Evolutionary conservation across 495 filamentous ascomycete genomes (phyloP).

Genomic region (Platismatia glauca): DNA sequence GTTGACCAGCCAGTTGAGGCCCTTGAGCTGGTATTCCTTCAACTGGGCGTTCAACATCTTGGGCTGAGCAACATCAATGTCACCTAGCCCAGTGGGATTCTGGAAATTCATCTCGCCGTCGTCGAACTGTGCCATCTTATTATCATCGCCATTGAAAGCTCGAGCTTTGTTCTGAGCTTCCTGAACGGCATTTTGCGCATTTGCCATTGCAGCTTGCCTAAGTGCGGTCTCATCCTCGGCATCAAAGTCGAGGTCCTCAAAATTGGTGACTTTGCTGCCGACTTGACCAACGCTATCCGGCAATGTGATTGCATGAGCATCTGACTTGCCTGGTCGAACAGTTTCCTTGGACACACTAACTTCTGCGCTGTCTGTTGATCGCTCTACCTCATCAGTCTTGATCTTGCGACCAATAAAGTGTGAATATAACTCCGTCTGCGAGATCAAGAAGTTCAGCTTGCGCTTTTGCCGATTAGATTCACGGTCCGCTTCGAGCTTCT

Average conservation of each 20-base stretch:
- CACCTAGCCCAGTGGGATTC: conserved; percentile 89
- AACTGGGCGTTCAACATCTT: conserved; percentile 87
- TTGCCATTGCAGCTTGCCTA: conserved; percentile 77
- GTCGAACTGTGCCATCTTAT: conserved; percentile 43
- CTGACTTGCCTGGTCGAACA: conserved; percentile 37
- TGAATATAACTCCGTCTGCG: conserved; percentile 95
- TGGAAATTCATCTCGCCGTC: conserved; percentile 99
- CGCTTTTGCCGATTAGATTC: conserved; percentile 95
- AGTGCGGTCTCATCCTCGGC: conserved; percentile 81
- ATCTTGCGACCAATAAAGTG: conserved; percentile 99
- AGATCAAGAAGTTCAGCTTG: conserved; percentile 99
- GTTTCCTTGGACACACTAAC: conserved; percentile 48
- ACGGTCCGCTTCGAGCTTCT: conserved; percentile 91
- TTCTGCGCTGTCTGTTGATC: conserved; percentile 66
- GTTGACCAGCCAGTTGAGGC: conserved; percentile 97
- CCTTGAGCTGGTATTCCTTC: conserved; percentile 98
- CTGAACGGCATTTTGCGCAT: conserved; percentile 92
- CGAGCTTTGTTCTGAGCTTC: conserved; percentile 89
- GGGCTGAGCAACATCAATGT: conserved; percentile 88
- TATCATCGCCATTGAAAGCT: conserved; percentile 68
- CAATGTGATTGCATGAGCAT: conserved; percentile 45
- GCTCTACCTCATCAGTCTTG: conserved; percentile 87
- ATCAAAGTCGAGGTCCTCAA: conserved; percentile 93
- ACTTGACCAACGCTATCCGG: conserved; percentile 49
- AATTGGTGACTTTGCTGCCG: conserved; percentile 71